phyloP scores from a whole-genome alignment of 2,329 filamentous ascomycete genomes.

The Macrophomina pseudophaseolina region DNA sequence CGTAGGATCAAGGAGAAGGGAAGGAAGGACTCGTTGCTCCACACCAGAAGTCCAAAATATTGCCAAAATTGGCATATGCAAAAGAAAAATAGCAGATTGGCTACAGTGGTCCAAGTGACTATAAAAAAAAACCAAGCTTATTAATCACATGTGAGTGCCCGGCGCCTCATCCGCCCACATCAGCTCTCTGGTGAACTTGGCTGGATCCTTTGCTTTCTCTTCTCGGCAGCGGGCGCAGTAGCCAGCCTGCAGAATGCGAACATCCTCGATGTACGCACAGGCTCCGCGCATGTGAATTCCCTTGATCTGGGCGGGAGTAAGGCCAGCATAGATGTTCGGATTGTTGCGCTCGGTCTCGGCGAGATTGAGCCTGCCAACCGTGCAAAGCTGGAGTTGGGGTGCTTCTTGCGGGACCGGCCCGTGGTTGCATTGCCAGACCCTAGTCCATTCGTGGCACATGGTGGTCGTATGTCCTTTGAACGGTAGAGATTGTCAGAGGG shows the following conservation, averaged over 20 bases:
- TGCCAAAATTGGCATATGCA: no score
- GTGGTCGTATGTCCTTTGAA: neutral
- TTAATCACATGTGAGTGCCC: neutral
- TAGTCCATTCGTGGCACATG: conserved; percentile 27
- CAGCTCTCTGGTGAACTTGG: conserved; percentile 13
- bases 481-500: no score
- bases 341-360: neutral
- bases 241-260: conserved; percentile 23
- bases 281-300: conserved; percentile 19
- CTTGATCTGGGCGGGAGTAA: neutral
- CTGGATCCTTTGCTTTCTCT: conserved; percentile 17
- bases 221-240: conserved; percentile 19
- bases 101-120: no score
- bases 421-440: conserved; percentile 26
- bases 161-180: conserved; percentile 23
- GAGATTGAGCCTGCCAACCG: conserved; percentile 19
- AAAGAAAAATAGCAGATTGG: neutral
- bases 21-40: neutral
- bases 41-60: neutral
- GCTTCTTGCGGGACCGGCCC: conserved; percentile 17
- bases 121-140: neutral
- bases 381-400: conserved; percentile 14
- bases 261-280: conserved; percentile 26
- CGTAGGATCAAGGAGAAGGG: neutral
- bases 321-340: neutral